A percentile compares a stretch with the other conserved stretches of the same genome.
Evolutionary conservation across 2,329 filamentous ascomycete species (phyloP).

Genomic region (Metarhizium robertsii): DNA sequence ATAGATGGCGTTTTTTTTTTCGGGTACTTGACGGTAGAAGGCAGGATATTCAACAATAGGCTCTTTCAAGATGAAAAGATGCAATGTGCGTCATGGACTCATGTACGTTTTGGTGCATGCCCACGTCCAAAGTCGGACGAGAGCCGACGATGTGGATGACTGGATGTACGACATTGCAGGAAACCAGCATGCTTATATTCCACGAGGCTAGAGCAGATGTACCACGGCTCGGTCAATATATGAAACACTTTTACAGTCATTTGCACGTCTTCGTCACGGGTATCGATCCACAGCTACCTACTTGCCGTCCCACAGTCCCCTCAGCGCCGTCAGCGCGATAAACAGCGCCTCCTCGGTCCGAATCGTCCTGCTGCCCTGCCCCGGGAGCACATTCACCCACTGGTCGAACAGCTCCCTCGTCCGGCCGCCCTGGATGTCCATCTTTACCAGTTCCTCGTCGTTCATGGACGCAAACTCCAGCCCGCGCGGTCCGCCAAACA

Average conservation of each 20-base stretch:
- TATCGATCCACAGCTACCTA: constrained; percentile 10
- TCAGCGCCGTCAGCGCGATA: constrained; percentile 62
- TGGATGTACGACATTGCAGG: too few species aligned
- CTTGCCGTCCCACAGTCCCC: constrained; percentile 41
- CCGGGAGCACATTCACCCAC: constrained; percentile 74
- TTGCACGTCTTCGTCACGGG: constrained; percentile 4
- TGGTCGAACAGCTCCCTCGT: constrained; percentile 69
- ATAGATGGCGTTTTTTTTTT: neutral
- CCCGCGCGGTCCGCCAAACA: constrained; percentile 74
- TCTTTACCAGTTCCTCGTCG: constrained; percentile 43
- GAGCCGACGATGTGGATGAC: too few species aligned
- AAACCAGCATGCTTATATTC: neutral
- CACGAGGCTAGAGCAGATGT: neutral
- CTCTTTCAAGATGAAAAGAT: neutral
- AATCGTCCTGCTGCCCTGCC: constrained; percentile 74
- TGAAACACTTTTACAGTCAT: neutral
- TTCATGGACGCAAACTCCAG: constrained; percentile 66
- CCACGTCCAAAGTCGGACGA: neutral
- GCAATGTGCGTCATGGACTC: neutral
- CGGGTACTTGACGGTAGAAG: constrained; percentile 17
- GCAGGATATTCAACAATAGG: constrained; percentile 18
- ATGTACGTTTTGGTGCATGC: neutral
- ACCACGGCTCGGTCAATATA: too few species aligned
- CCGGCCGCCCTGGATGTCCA: constrained; percentile 54
- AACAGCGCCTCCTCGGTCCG: constrained; percentile 77